phyloP scores from a whole-genome alignment of 176 grass and related monocot genomes.

The Themeda triandra region DNA sequence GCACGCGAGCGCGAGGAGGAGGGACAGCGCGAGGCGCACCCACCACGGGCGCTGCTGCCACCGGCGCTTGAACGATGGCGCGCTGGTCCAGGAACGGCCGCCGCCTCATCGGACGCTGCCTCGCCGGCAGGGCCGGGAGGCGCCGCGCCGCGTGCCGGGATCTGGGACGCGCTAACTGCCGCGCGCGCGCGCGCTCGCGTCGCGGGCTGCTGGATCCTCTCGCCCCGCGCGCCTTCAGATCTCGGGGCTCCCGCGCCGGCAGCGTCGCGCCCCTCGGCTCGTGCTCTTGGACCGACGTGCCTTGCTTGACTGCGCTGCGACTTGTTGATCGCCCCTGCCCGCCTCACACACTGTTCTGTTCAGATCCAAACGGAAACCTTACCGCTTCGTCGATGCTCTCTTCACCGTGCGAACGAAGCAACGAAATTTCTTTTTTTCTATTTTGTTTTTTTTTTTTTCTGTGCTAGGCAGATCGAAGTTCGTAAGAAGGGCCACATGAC shows the following conservation, averaged over 20 bases:
- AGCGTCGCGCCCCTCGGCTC: neutral
- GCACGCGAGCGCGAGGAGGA: conserved; percentile 45
- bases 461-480: neutral
- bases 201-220: neutral
- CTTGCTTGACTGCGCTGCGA: conserved; percentile 50
- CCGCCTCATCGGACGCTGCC: conserved; percentile 43
- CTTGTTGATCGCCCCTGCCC: conserved; percentile 13
- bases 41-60: conserved; percentile 70
- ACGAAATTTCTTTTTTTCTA: no score
- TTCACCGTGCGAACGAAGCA: neutral
- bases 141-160: conserved; percentile 12
- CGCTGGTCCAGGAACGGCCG: conserved; percentile 68
- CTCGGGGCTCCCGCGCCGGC: conserved; percentile 23
- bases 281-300: conserved; percentile 15
- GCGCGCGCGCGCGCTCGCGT: neutral
- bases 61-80: conserved; percentile 49
- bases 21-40: conserved; percentile 41
- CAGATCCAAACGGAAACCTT: conserved; percentile 8
- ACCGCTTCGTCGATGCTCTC: neutral
- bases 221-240: conserved; percentile 34
- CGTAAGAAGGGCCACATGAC: neutral
- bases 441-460: no score
- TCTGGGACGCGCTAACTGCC: conserved; percentile 10
- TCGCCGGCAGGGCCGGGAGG: neutral
- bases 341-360: neutral